Conservation (phyloP, 1,284 basidiomycete species). For the Sanguinoderma infundibulare region DNA sequence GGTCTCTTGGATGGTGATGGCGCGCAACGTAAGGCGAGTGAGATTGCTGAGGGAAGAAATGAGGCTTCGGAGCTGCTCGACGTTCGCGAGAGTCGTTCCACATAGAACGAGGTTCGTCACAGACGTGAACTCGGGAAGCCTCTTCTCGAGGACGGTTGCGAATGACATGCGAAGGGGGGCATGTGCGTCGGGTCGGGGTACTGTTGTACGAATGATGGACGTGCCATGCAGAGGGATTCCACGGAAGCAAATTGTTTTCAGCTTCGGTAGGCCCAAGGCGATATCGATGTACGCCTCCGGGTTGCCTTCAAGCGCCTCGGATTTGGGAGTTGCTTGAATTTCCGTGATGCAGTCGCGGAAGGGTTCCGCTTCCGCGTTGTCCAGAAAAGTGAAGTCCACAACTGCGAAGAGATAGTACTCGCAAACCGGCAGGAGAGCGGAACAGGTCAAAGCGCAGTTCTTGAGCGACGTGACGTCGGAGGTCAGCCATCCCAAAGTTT, state of each 20-base stretch:
- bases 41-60: neutral
- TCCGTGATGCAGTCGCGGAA: conserved; percentile 1
- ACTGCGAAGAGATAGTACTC: neutral
- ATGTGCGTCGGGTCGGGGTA: too few species aligned
- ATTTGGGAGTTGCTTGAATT: neutral
- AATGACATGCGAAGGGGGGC: neutral
- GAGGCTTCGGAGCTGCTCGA: neutral
- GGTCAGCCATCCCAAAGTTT: neutral
- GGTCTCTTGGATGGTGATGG: neutral
- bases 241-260: neutral
- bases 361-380: neutral
- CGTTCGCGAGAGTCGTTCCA: neutral
- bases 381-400: neutral
- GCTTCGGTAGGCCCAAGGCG: neutral
- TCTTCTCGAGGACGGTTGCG: neutral
- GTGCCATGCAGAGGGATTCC: too few species aligned
- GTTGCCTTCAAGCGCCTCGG: neutral
- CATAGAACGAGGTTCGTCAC: neutral
- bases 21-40: neutral
- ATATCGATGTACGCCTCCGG: neutral
- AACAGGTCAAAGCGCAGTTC: neutral
- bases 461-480: neutral
- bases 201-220: too few species aligned
- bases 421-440: neutral
- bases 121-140: neutral